phyloP scores from a whole-genome alignment of 176 grass and related monocot genomes.

The maize (Zea mays) region DNA sequence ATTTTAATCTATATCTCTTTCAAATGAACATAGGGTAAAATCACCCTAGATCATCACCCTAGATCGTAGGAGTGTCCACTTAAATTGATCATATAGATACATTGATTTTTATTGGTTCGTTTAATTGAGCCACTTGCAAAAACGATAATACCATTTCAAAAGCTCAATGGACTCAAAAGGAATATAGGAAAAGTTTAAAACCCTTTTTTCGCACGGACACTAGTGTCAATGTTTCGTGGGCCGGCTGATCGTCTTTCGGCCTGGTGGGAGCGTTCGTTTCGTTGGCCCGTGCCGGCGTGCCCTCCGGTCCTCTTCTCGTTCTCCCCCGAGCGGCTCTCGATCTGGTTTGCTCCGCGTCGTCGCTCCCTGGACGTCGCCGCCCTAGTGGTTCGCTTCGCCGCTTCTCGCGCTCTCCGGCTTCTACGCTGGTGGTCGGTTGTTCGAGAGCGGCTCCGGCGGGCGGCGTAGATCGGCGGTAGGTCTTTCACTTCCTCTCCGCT shows the following conservation, averaged over 20 bases:
- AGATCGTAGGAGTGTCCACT: too few relatives aligned
- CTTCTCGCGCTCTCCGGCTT: not conserved
- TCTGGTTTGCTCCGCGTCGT: not conserved
- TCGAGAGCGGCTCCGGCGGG: not conserved
- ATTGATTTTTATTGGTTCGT: too few relatives aligned
- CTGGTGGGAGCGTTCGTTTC: constrained; percentile 7
- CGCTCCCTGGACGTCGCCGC: constrained; percentile 9
- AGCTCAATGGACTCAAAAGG: not conserved
- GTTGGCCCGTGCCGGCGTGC: not conserved
- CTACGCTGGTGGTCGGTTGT: not conserved
- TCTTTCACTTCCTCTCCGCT: too few relatives aligned
- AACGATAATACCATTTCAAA: too few relatives aligned
- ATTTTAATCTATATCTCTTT: too few relatives aligned
- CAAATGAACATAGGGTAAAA: too few relatives aligned
- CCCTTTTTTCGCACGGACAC: not conserved
- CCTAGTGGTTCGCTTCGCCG: not conserved
- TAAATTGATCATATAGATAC: too few relatives aligned
- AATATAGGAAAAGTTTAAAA: not conserved
- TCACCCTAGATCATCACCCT: too few relatives aligned
- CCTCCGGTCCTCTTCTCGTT: not conserved
- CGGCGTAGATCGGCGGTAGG: constrained; percentile 2
- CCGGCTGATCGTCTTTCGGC: not conserved
- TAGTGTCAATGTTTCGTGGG: not conserved
- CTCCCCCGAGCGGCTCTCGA: not conserved
- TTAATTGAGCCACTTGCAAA: too few relatives aligned